Evolutionary conservation across 164 flowering plant genomes (phyloP), one percentile per base, ranked within the genome.

Genomic region (Berberis thunbergii): DNA sequence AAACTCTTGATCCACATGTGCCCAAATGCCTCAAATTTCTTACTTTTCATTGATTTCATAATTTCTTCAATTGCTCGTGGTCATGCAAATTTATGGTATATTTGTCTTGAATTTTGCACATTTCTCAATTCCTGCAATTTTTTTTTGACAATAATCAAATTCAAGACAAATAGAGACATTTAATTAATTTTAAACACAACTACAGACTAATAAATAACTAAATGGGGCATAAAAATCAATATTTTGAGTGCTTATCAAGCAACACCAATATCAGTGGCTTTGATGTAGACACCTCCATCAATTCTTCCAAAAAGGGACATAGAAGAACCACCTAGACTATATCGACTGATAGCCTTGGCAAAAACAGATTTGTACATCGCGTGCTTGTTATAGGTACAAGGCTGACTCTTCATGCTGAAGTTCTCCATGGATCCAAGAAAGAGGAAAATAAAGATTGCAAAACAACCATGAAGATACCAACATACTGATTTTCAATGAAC

Each of bases 191-290:
- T 26, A 26, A 26, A 26, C 26, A 26, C 26, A 26, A 26, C 26
- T 26, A 26, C 26, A 26, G 26, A 26, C 26, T 26, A 26, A 26
- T 26, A 26, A 26, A 26, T 26, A 26, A 0, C 26, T 26, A 26
- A 26, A 26, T 26, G 26, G 26, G 26, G 26, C 26, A 26, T 26
- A 26, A 26, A 26, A 26, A 26, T 26, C 26, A 26, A 26, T 26
- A 26, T 26, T 26, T 26, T 26, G 26, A 26, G 26, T 26, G 26
- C 26, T 26, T 26, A 26, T 26, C 26, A 26, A 77, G 85, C 94
- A 54, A 88, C 94, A 70, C 93, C 93, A 59, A 87, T 89, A 81
- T 87, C 93, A 66, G 93, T 86, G 68, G 93, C 89, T 57, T 87
- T 85, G 6, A 89, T 87, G 66, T 83, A 87, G 67, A 87, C 85